Conservation (phyloP, 2,329 filamentous ascomycete species). For the Sordariomycetes sp. region DNA sequence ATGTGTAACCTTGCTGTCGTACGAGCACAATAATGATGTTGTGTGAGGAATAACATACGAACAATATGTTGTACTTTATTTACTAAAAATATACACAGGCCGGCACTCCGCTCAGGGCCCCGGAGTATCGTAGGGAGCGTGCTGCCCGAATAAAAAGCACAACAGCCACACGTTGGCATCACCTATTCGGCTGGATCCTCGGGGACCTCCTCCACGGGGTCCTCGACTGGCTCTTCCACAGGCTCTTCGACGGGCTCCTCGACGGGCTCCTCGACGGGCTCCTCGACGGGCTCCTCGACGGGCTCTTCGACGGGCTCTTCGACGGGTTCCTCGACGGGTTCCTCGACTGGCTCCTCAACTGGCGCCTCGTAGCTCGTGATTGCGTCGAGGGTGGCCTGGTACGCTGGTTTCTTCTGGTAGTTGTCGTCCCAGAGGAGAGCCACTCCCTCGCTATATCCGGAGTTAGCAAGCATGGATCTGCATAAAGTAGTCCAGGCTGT, state of each 20-base stretch:
- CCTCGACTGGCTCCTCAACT: not conserved
- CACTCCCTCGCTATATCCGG: not conserved
- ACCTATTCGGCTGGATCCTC: not conserved
- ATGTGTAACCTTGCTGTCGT: too few relatives aligned
- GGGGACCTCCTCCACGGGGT: not conserved
- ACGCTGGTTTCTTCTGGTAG: slow-evolving; percentile 12
- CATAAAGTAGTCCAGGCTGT: too few relatives aligned
- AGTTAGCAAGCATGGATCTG: not conserved
- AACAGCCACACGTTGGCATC: too few relatives aligned
- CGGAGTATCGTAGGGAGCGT: too few relatives aligned
- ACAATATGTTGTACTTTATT: too few relatives aligned
- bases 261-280: not conserved
- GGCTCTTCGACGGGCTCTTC: not conserved
- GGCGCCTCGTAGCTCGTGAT: slow-evolving; percentile 7
- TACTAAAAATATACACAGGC: too few relatives aligned
- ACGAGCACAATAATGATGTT: too few relatives aligned
- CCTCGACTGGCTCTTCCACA: not conserved
- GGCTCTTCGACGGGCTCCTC: not conserved
- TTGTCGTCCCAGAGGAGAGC: slow-evolving; percentile 11
- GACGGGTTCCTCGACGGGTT: not conserved
- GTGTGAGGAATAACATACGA: too few relatives aligned
- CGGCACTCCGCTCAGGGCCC: too few relatives aligned
- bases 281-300: not conserved
- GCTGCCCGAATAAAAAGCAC: too few relatives aligned
- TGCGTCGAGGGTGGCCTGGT: slow-evolving; percentile 9